Percentiles rank a stretch among this genome's conserved stretches.
Conservation (phyloP, 345 rosid species). For the Stellera chamaejasme region DNA sequence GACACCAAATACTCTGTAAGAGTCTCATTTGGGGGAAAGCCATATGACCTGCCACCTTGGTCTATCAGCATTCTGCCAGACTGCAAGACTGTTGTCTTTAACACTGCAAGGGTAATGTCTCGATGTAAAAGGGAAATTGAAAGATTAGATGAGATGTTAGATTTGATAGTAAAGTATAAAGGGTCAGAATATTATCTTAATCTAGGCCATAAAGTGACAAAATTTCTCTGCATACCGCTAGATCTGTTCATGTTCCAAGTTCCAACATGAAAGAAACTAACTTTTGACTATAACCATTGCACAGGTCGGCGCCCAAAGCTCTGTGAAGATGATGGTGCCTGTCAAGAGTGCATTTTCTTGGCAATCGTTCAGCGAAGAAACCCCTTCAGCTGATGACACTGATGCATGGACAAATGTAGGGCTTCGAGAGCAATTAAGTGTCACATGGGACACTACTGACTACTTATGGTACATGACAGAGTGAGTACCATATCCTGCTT, state of each 20-base stretch:
- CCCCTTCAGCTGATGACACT: conserved; percentile 25
- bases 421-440: conserved; percentile 47
- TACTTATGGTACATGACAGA: conserved; percentile 46
- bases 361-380: conserved; percentile 40
- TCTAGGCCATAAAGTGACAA: too few species aligned
- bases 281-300: too few species aligned
- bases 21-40: conserved; percentile 48
- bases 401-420: conserved; percentile 35
- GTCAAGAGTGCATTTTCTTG: conserved; percentile 35
- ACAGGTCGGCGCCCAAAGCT: conserved; percentile 32
- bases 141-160: not conserved
- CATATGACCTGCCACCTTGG: conserved; percentile 80
- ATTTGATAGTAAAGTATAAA: conserved; percentile 1
- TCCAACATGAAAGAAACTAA: not conserved
- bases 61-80: conserved; percentile 89
- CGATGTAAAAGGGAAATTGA: conserved; percentile 1
- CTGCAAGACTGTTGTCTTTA: conserved; percentile 68
- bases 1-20: conserved; percentile 37
- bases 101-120: conserved; percentile 64
- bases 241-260: too few species aligned
- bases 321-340: conserved; percentile 32
- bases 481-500: conserved; percentile 18
- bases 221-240: too few species aligned
- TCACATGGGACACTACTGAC: conserved; percentile 51
- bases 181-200: not conserved